These are phyloP conservation scores for Novymonas esmeraldas DNA, from an alignment of 208 protist species.

Conservation along the genomic window DNA sequence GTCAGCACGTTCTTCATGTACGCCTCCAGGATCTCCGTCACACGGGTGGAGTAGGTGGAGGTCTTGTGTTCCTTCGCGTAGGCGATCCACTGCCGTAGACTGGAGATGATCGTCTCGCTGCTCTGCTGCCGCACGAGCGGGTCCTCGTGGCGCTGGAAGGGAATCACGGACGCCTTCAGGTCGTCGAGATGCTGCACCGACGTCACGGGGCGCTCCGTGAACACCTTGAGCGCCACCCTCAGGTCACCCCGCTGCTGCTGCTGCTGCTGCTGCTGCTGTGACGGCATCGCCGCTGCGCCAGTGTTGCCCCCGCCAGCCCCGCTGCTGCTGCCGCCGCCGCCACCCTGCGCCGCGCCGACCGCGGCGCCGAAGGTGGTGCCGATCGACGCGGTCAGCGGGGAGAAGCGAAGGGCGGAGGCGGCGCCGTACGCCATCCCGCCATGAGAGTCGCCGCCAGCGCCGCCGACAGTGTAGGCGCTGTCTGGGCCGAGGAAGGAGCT, in stretches of 20 bases:
- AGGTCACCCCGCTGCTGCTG: constrained; percentile 43
- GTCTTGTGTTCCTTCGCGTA: constrained; percentile 84
- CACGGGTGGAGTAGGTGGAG: constrained; percentile 80
- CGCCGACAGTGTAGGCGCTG: constrained; percentile 16
- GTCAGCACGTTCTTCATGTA: constrained; percentile 84
- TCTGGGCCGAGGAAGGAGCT: constrained; percentile 19
- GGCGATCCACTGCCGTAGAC: constrained; percentile 66
- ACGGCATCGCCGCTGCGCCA: background rate
- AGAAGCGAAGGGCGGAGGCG: constrained; percentile 21
- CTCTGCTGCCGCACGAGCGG: constrained; percentile 74
- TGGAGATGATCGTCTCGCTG: constrained; percentile 70
- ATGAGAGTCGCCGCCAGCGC: constrained; percentile 11
- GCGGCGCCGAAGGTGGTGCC: constrained; percentile 24
- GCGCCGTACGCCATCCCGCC: constrained; percentile 17
- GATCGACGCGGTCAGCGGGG: constrained; percentile 15
- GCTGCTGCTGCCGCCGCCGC: background rate
- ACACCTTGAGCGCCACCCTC: constrained; percentile 74
- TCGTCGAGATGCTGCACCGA: constrained; percentile 84
- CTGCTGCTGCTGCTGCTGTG: constrained; percentile 2
- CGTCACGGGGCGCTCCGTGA: constrained; percentile 68
- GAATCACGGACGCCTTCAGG: constrained; percentile 65
- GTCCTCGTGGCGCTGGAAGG: constrained; percentile 77
- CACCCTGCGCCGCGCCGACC: background rate
- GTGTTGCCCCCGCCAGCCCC: background rate
- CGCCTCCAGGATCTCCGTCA: constrained; percentile 85